Conservation (phyloP, 2,329 filamentous ascomycete species). For the Colletotrichum tofieldiae region DNA sequence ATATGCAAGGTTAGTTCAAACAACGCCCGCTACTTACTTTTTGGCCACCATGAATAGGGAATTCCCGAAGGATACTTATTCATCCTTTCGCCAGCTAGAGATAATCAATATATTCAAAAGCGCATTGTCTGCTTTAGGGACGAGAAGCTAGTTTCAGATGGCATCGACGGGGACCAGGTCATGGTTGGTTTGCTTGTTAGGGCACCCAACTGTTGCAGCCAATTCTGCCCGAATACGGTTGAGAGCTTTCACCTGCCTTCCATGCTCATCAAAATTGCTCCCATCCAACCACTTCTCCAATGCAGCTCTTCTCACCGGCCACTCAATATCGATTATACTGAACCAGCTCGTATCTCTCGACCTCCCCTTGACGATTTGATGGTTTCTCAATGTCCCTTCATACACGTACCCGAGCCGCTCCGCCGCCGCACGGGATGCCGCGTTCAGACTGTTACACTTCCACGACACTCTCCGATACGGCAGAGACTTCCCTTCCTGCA, state of each 20-base stretch:
- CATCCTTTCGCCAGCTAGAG: background rate
- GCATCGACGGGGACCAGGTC: rapidly evolving
- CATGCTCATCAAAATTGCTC: background rate
- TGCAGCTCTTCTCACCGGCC: background rate
- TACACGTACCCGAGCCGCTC: background rate
- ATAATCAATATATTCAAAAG: too few species aligned
- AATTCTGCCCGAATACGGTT: background rate
- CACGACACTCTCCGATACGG: conserved; percentile 7
- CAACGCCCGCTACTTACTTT: background rate
- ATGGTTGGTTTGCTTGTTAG: background rate
- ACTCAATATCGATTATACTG: background rate
- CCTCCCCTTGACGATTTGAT: background rate
- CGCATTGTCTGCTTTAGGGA: background rate
- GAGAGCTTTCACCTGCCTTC: conserved; percentile 1
- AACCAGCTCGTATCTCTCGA: conserved; percentile 8
- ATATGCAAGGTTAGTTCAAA: background rate
- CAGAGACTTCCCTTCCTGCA: background rate
- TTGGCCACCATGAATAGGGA: background rate
- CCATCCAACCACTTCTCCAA: background rate
- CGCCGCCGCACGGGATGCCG: background rate
- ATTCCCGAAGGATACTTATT: background rate
- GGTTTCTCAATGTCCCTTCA: background rate
- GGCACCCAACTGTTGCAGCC: background rate
- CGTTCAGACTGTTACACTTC: conserved; percentile 6
- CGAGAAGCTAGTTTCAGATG: too few species aligned